A percentile compares a stretch with the other conserved stretches of the same genome.
Conservation (phyloP, 208 protist species). For the Histomonas meleagridis region DNA sequence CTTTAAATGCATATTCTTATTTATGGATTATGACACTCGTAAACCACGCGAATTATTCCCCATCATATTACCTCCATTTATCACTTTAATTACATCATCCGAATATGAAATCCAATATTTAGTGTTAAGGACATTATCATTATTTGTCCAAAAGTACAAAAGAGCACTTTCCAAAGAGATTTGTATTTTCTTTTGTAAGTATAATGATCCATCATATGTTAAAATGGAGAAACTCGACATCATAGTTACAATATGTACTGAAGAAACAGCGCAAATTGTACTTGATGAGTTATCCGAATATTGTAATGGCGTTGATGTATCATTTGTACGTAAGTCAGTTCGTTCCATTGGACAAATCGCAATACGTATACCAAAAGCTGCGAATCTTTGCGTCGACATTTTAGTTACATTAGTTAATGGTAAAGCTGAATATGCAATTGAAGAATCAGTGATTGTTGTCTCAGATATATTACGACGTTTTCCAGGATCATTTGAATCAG, state of each 20-base stretch:
- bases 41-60: background rate
- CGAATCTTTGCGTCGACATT: conserved; percentile 72
- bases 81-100: conserved; percentile 62
- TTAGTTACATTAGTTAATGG: conserved; percentile 72
- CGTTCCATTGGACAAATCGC: conserved; percentile 81
- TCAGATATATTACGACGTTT: conserved; percentile 86
- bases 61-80: conserved; percentile 69
- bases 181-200: conserved; percentile 89
- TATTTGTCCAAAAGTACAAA: conserved; percentile 82
- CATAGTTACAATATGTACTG: conserved; percentile 74
- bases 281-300: conserved; percentile 82
- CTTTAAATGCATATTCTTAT: conserved; percentile 75
- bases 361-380: conserved; percentile 82
- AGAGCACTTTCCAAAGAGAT: conserved; percentile 53
- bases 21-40: conserved; percentile 63
- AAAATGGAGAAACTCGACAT: conserved; percentile 95
- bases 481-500: conserved; percentile 61
- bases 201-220: conserved; percentile 93
- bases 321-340: conserved; percentile 90
- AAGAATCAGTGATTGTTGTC: conserved; percentile 87
- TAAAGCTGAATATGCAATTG: conserved; percentile 79
- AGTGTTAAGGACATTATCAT: conserved; percentile 89
- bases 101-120: conserved; percentile 94
- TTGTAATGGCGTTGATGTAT: conserved; percentile 81
- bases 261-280: conserved; percentile 68